Evolutionary conservation across 164 flowering plant genomes (phyloP).

Genomic region (Tetracentron sinense): DNA sequence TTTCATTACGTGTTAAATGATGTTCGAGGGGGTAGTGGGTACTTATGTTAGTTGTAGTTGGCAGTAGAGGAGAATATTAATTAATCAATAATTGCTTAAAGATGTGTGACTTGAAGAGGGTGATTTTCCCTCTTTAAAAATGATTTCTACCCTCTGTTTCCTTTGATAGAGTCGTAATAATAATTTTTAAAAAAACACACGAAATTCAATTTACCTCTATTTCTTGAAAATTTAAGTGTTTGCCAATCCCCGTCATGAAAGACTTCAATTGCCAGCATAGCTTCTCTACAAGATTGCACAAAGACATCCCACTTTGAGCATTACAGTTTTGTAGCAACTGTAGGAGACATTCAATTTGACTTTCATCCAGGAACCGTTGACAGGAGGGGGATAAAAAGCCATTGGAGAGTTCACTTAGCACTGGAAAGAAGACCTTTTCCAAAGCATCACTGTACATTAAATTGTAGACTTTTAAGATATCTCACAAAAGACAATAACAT

Average conservation of each 20-base stretch:
- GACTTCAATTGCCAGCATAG: slow-evolving; percentile 50
- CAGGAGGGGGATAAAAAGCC: slow-evolving; percentile 13
- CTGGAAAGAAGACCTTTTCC: slow-evolving; percentile 51
- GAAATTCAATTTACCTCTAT: slow-evolving; percentile 46
- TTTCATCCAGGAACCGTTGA: slow-evolving; percentile 30
- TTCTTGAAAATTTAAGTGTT: slow-evolving; percentile 57
- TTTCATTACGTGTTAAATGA: neutral
- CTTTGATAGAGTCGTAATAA: neutral
- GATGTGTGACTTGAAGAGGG: neutral
- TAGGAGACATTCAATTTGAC: slow-evolving; percentile 41
- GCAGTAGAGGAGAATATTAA: neutral
- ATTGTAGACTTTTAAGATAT: slow-evolving; percentile 1
- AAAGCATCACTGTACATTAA: slow-evolving; percentile 51
- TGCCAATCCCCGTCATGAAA: slow-evolving; percentile 29
- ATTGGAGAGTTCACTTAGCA: slow-evolving; percentile 26
- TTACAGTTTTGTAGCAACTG: slow-evolving; percentile 35
- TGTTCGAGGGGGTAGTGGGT: neutral
- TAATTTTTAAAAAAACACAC: neutral
- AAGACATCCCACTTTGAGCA: slow-evolving; percentile 21
- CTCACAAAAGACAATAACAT: neutral
- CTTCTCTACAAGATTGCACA: slow-evolving; percentile 36
- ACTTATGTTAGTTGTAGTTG: neutral
- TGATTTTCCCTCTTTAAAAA: neutral
- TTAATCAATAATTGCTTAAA: neutral
- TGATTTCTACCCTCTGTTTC: neutral